Evolutionary conservation across 495 filamentous ascomycete genomes (phyloP).

Genomic region (Niebla homalea): DNA sequence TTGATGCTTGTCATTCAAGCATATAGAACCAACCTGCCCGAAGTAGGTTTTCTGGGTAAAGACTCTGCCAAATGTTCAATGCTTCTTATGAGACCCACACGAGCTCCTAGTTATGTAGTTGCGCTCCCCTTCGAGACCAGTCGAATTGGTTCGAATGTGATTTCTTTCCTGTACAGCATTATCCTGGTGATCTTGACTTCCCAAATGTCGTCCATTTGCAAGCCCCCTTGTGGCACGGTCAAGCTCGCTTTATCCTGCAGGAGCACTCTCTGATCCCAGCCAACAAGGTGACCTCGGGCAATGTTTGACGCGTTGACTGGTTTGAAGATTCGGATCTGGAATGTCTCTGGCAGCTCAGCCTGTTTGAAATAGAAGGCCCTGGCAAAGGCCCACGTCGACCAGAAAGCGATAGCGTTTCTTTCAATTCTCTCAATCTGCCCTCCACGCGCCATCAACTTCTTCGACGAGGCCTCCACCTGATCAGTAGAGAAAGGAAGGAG

Average conservation of each 20-base stretch:
- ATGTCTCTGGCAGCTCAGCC: constrained; percentile 43
- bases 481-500: constrained; percentile 51
- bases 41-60: no score
- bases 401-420: constrained; percentile 34
- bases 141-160: constrained; percentile 39
- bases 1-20: no score
- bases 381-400: constrained; percentile 56
- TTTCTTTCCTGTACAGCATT: constrained; percentile 35
- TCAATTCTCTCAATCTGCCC: constrained; percentile 24
- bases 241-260: constrained; percentile 19
- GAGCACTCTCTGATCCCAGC: constrained; percentile 20
- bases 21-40: no score
- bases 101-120: background rate
- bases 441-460: constrained; percentile 21
- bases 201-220: constrained; percentile 37
- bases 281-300: constrained; percentile 14
- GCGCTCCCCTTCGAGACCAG: constrained; percentile 22
- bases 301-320: constrained; percentile 19
- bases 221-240: constrained; percentile 20
- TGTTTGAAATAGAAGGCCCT: constrained; percentile 67
- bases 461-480: constrained; percentile 38
- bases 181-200: constrained; percentile 46
- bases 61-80: no score
- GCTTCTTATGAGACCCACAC: no score
- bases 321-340: constrained; percentile 28